Evolutionary conservation across 441 rosid genomes (phyloP), one percentile per base, ranked within the genome.

Genomic region (Populus tomentosa): DNA sequence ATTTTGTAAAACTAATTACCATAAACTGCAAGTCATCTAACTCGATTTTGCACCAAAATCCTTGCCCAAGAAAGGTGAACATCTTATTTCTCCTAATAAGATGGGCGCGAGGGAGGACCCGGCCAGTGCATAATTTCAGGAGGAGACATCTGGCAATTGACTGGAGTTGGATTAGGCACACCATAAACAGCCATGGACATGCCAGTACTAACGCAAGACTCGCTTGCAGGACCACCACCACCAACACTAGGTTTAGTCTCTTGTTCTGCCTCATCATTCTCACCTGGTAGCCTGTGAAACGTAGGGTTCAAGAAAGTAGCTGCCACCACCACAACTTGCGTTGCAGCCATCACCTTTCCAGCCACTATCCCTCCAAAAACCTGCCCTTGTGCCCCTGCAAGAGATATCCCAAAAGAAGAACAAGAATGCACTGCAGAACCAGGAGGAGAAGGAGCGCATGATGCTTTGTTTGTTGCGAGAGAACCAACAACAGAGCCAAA

Each of bases 351-450:
- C 71, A 88, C 78, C 68, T 81, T 84, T 3, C 89, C 91, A 0
- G 78, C 85, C 0, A 88, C 81, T 4, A 82, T 72, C 4, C 91
- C 91, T 24, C 91, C 89, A 6, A 86, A 82, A 16, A 88, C 77
- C 66, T 85, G 88, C 30, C 87, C 87, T 36, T 84, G 91, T 10
- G 71, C 70, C 10, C 83, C 89, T 9, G 86, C 75, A 23, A 88
- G 82, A 26, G 85, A 79, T 24, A 88, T 72, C 14, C 85, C 82
- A 72, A 88, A 88, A 63, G 72, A 71, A 42, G 77, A 70, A 5
- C 80, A 26, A 16, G 71, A 18, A 67, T 66, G 11, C 18, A 66
- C n/a, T n/a, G n/a, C 64, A 18, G 23, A 59, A 16, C 64, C 64
- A 66, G 53, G 32, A 16, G 53, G n/a, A 38, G 79, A 30, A 23